These are phyloP conservation scores for Zoysia pacifica DNA, from an alignment of 176 grass and related monocot genomes.

Conservation along the genomic window DNA sequence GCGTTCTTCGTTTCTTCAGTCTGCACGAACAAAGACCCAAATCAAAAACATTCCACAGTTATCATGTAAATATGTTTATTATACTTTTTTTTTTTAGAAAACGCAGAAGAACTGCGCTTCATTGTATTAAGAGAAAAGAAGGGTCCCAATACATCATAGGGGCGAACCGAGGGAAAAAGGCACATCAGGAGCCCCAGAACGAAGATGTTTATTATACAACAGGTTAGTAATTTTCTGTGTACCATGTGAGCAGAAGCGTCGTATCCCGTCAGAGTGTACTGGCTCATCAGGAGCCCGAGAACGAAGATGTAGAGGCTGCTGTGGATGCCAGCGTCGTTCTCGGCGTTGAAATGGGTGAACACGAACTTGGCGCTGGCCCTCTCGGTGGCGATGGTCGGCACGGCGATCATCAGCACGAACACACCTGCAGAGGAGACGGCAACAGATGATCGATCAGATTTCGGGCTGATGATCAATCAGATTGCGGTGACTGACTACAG, in stretches of 20 bases:
- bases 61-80: neutral
- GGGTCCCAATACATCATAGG: too few relatives aligned
- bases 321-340: conserved; percentile 77
- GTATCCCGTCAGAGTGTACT: conserved; percentile 81
- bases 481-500: too few relatives aligned
- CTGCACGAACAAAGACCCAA: conserved; percentile 35
- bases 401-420: conserved; percentile 76
- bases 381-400: conserved; percentile 77
- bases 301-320: conserved; percentile 80
- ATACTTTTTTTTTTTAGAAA: neutral
- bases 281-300: conserved; percentile 89
- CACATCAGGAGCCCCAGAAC: too few relatives aligned
- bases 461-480: too few relatives aligned
- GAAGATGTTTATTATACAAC: neutral
- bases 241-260: conserved; percentile 94
- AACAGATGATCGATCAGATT: neutral
- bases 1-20: conserved; percentile 87
- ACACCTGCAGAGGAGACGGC: conserved; percentile 46
- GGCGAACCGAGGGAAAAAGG: too few relatives aligned
- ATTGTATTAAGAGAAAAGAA: too few relatives aligned
- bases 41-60: neutral
- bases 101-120: too few relatives aligned
- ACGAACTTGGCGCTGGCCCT: conserved; percentile 78
- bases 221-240: neutral
- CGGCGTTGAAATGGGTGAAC: conserved; percentile 87